Evolutionary conservation across 306 rosid species (phyloP).

Genomic region (cucumber (Cucumis sativus)): Cucumber_9930_V3 NC_026661.2:11055501-11056000

Average conservation of each 20-base stretch:
- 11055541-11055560: no score
- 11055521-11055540: no score
- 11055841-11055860: slow-evolving; percentile 60
- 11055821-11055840: slow-evolving; percentile 63
- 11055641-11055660: not conserved
- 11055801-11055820: slow-evolving; percentile 87
- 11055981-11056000: slow-evolving; percentile 62
- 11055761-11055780: slow-evolving; percentile 80
- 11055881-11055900: slow-evolving; percentile 76
- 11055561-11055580: not conserved
- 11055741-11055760: slow-evolving; percentile 82
- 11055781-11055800: slow-evolving; percentile 69
- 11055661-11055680: not conserved
- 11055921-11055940: slow-evolving; percentile 94
- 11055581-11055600: not conserved
- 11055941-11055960: slow-evolving; percentile 86
- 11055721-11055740: slow-evolving; percentile 82
- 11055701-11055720: slow-evolving; percentile 93
- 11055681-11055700: slow-evolving; percentile 13
- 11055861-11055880: slow-evolving; percentile 57
- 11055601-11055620: not conserved
- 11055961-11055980: slow-evolving; percentile 93
- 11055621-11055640: not conserved
- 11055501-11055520: no score
- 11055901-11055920: slow-evolving; percentile 68